Evolutionary conservation across 768 basidiomycete species (phyloP).

Genomic region (Boletus edulis): DNA sequence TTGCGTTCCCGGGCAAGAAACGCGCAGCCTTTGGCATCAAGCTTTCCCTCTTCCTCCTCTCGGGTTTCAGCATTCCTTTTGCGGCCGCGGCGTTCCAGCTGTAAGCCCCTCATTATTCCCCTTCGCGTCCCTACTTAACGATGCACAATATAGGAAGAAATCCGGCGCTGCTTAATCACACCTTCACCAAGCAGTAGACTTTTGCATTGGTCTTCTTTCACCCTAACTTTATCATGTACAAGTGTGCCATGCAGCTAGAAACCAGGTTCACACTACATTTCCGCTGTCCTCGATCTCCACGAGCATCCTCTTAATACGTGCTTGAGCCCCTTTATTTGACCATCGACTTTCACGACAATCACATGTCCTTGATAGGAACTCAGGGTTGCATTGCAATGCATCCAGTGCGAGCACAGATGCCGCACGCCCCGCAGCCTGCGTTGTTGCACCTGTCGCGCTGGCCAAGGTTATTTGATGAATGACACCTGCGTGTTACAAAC

Average conservation of each 20-base stretch:
- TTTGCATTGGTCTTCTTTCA: not conserved
- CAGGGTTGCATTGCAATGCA: constrained; percentile 61
- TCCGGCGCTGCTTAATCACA: constrained; percentile 26
- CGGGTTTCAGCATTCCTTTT: constrained; percentile 70
- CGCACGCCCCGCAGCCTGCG: constrained; percentile 53
- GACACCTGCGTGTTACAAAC: constrained; percentile 45
- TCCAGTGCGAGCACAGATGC: constrained; percentile 69
- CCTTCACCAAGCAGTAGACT: constrained; percentile 5
- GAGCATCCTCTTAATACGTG: constrained; percentile 33
- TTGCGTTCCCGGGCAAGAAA: constrained; percentile 49
- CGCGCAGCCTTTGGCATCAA: constrained; percentile 43
- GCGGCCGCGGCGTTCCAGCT: constrained; percentile 59
- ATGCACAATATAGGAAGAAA: constrained; percentile 38
- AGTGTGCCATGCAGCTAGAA: not conserved
- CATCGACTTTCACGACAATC: constrained; percentile 51
- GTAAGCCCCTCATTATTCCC: constrained; percentile 39
- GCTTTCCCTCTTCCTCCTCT: constrained; percentile 37
- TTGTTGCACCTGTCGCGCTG: constrained; percentile 50
- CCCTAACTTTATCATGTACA: constrained; percentile 5
- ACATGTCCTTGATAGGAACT: constrained; percentile 61
- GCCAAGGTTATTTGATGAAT: constrained; percentile 67
- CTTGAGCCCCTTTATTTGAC: constrained; percentile 38
- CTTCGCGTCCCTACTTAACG: not conserved
- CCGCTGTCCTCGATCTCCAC: constrained; percentile 22
- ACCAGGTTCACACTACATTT: constrained; percentile 12